Conservation (phyloP, 1,139 yeast genomes). For the Zygosaccharomyces pseudobailii region DNA sequence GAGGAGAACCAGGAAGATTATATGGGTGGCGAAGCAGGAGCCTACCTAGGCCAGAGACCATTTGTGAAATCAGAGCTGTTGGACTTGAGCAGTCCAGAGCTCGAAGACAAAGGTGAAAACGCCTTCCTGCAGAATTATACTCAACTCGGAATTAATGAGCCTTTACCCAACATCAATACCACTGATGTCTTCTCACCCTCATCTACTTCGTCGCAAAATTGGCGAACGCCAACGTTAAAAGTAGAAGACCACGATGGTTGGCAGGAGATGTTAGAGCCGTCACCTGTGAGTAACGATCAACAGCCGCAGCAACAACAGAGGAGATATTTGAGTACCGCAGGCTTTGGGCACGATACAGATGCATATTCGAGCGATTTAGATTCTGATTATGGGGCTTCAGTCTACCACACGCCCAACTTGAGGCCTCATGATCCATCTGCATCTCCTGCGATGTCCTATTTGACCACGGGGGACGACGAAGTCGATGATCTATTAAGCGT, state of each 20-base stretch:
- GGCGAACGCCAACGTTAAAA: constrained; percentile 13
- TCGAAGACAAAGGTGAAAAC: constrained; percentile 1
- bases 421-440: constrained; percentile 12
- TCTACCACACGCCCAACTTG: constrained; percentile 13
- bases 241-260: constrained; percentile 11
- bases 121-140: constrained; percentile 6
- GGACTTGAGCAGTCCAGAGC: constrained; percentile 1
- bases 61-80: constrained; percentile 3
- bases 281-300: constrained; percentile 5
- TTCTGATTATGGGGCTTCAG: constrained; percentile 8
- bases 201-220: constrained; percentile 12
- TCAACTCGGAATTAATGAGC: background rate
- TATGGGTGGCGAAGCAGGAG: background rate
- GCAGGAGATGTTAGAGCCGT: constrained; percentile 9
- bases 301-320: constrained; percentile 1
- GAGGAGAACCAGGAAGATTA: constrained; percentile 1
- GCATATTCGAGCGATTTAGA: constrained; percentile 10
- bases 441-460: constrained; percentile 22
- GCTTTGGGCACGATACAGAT: constrained; percentile 4
- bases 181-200: constrained; percentile 12
- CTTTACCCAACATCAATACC: background rate
- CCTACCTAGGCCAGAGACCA: background rate
- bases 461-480: constrained; percentile 26
- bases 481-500: constrained; percentile 31
- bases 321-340: constrained; percentile 8